Evolutionary conservation across 2,329 filamentous ascomycete species (phyloP), one percentile per base, ranked within the genome.

Genomic region (Lasiodiplodia sp.): DNA sequence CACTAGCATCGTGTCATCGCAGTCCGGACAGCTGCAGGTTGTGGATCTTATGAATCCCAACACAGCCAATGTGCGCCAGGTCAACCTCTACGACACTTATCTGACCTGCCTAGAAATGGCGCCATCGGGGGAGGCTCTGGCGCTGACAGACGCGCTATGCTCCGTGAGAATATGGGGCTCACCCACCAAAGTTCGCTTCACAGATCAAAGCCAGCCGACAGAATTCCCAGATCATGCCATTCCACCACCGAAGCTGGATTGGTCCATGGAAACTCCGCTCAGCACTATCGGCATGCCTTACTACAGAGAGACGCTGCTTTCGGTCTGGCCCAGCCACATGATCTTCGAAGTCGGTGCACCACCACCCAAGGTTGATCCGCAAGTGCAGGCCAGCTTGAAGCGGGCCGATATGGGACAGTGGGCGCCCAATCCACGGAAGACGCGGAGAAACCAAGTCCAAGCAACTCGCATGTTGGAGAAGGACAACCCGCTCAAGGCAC

Each of bases 41-140:
- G 93, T 98, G 63, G 96, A 99, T 78, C 87, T 99, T 5, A 93
- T 96, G 88, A 97, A 97, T 71, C 92, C 93, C 0, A 94, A 96
- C 75, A 91, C 92, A 23, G 93, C 93, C 76, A 94, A 92, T 73
- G 88, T 97, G 64, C 88, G 92, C 63, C 94, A 96, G 80, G 91
- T 92, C 40, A 94, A 94, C 74, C 88, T 94, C 4, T 86, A 90
- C 70, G 83, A 86, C 34, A 87, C 86, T 0, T 93, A 91, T 73
- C 86, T 97, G 72, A 89, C 88, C 69, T 91, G 92, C 71, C 89
- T 97, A 71, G 94, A 97, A 73, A 89, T 97, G 72, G 93, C 94
- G 3, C 91, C 92, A 0, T 96, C 94, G 1, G 94, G 94, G 1
- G 93, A 97, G 78, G 93, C 93, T 0, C 85, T 97, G 71, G 92